Conservation (phyloP, 225 moss, liverwort and hornwort genomes). For the Pseudisothecium myosuroides region DNA sequence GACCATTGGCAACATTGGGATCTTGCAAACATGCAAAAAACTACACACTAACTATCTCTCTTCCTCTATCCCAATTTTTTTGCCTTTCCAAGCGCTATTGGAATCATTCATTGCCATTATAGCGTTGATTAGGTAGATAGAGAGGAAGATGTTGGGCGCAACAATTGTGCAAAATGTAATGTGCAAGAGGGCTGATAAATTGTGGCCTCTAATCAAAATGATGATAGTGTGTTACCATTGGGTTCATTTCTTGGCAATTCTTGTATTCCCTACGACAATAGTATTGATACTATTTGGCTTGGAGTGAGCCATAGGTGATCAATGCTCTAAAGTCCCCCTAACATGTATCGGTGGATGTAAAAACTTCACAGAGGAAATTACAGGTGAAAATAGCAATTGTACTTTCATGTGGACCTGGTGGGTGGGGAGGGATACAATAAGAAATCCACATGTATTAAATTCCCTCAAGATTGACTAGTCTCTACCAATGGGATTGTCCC, state of each 20-base stretch:
- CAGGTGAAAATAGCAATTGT: no score
- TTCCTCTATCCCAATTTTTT: rapidly evolving
- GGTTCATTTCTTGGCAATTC: neutral
- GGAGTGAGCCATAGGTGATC: neutral
- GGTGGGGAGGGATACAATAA: no score
- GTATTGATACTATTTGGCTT: rapidly evolving
- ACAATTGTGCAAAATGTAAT: neutral
- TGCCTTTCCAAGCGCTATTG: neutral
- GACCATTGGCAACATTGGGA: rapidly evolving
- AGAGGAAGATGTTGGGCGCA: rapidly evolving
- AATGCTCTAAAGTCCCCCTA: no score
- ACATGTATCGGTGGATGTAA: no score
- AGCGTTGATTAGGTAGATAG: rapidly evolving
- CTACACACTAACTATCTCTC: neutral
- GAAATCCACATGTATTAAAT: no score
- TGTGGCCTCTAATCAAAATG: rapidly evolving
- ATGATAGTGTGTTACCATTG: neutral
- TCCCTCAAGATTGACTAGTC: no score
- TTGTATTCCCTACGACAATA: neutral
- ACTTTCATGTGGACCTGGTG: no score
- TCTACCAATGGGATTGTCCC: no score
- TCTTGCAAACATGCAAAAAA: neutral
- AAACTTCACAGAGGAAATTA: no score
- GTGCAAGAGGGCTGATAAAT: rapidly evolving
- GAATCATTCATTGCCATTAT: neutral